Base-by-base conservation (phyloP, 139 green algal species). In the Asterochloris sp. region DNA sequence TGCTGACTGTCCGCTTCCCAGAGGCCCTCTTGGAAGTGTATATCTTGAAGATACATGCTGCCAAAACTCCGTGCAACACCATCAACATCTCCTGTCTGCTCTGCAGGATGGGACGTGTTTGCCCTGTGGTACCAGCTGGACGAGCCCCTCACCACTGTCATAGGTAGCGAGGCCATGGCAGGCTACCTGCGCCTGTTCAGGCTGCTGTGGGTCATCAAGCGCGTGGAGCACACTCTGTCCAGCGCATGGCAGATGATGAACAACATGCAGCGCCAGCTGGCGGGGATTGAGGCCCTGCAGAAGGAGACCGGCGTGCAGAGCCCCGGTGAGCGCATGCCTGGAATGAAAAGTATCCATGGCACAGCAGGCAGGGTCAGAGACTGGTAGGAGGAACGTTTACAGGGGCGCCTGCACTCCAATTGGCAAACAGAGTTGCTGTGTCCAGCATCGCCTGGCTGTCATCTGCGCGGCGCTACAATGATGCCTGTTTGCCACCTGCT, bases 81-180 rank as follows among this genome's bases (percentile, higher is more conserved):
- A 54, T 54, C 38, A 54, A 2, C 6, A 10, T 26, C 66, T 8
- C 66, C 4, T 71, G 4, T 8, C 1, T 76, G 69, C 61, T 79
- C 13, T 47, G 82, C 82, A n/a, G 96, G 96, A 17, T 99, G 96
- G 96, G 93, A 99, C 74, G 91, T 97, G 24, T 99, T 99, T 80
- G 89, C 85, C 12, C 85, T 99, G 63, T 81, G 92, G 67, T 99
- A 99, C 85, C 79, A 88, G 13, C 73, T 95, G 63, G 75, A 81
- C 9, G 74, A 82, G n/a, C 91, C 94, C 8, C 60, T 94, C 47
- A 82, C 82, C 21, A 91, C 86, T 0, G 86, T 95, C 28, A 82
- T 95, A 29, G 92, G 68, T 60, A 80, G 73, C 0, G 71, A 74
- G 12, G 85, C 83, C 38, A 83, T 86, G 78, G 24, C 74, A 60